Conservation (phyloP, 83 land plant species). For the Picea abies region DNA sequence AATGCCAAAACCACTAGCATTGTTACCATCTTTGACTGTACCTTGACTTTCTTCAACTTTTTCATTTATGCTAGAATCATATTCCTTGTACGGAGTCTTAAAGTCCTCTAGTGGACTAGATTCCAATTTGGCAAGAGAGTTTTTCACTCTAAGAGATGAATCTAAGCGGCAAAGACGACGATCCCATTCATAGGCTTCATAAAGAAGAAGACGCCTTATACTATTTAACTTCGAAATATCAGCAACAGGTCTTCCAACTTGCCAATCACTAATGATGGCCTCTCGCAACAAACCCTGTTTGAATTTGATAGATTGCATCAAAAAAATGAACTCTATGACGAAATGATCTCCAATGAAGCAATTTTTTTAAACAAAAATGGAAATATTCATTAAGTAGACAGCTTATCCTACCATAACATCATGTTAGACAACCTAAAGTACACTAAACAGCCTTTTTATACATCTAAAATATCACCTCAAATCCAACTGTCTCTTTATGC, state of each 20-base stretch:
- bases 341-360: not conserved
- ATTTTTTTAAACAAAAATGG: too few species aligned
- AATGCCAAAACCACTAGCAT: not conserved
- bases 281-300: slow-evolving; percentile 34
- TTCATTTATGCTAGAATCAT: not conserved
- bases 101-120: too few species aligned
- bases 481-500: slow-evolving; percentile 64
- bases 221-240: slow-evolving; percentile 83
- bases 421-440: too few species aligned
- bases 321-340: not conserved
- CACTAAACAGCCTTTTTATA: too few species aligned
- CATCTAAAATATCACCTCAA: slow-evolving; percentile 55
- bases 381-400: too few species aligned
- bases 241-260: slow-evolving; percentile 39
- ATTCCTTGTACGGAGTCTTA: not conserved
- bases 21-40: not conserved
- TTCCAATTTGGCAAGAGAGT: too few species aligned
- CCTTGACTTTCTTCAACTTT: not conserved
- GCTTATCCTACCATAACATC: too few species aligned
- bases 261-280: slow-evolving; percentile 35
- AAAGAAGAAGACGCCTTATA: slow-evolving; percentile 56
- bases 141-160: not conserved
- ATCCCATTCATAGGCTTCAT: slow-evolving; percentile 72
- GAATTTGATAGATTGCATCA: slow-evolving; percentile 6
- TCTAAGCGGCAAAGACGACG: slow-evolving; percentile 34